A percentile compares a stretch with the other conserved stretches of the same genome.
Conservation (phyloP, 495 filamentous ascomycete species). For the Friedmanniomyces simplex region DNA sequence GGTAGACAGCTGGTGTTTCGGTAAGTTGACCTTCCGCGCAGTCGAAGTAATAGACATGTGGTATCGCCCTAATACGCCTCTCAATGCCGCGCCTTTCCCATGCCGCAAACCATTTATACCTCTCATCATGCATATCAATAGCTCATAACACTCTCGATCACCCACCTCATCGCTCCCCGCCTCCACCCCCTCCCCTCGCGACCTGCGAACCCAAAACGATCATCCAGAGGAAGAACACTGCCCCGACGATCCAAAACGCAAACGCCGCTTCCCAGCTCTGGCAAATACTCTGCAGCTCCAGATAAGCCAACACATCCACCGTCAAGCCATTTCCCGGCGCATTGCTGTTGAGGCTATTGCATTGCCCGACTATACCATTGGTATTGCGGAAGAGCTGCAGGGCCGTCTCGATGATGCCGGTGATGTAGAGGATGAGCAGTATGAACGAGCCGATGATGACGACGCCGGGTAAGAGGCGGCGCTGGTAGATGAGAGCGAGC, state of each 20-base stretch:
- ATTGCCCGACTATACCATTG: constrained; percentile 68
- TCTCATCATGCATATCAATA: background rate
- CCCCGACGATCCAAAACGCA: constrained; percentile 64
- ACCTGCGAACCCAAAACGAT: constrained; percentile 89
- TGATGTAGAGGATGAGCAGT: constrained; percentile 84
- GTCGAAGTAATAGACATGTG: background rate
- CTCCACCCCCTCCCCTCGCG: constrained; percentile 2
- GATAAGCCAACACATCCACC: constrained; percentile 66
- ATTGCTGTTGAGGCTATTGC: constrained; percentile 59
- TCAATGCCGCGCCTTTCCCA: background rate
- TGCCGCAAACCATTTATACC: too few species aligned
- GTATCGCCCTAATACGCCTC: background rate
- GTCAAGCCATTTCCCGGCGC: constrained; percentile 49
- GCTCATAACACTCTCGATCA: too few species aligned
- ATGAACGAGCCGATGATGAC: constrained; percentile 89
- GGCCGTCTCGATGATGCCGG: constrained; percentile 78
- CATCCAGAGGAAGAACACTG: constrained; percentile 86
- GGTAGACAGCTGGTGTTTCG: too few species aligned
- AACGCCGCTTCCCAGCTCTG: constrained; percentile 53
- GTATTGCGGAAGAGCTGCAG: constrained; percentile 83
- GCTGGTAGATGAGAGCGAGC: constrained; percentile 41
- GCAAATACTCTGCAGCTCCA: constrained; percentile 81
- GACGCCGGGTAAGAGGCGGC: constrained; percentile 76
- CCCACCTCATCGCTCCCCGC: background rate
- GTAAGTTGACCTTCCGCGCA: too few species aligned